Conservation (phyloP, 1,139 yeast species). For the Scheffersomyces stambukii region DNA sequence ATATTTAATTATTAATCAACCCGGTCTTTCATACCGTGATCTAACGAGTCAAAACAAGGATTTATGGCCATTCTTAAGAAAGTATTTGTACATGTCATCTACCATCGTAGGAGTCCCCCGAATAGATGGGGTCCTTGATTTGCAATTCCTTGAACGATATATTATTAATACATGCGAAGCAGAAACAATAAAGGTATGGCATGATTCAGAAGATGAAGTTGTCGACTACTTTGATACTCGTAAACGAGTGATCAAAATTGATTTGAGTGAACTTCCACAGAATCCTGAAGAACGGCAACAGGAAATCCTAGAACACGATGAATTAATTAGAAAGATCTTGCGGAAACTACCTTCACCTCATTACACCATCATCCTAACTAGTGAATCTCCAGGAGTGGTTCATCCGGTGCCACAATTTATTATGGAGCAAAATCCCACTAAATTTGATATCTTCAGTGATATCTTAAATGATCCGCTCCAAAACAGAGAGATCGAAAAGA, state of each 20-base stretch:
- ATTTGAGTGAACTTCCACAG: slow-evolving; percentile 48
- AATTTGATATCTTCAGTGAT: slow-evolving; percentile 42
- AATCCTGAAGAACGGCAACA: slow-evolving; percentile 4
- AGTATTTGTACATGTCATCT: slow-evolving; percentile 56
- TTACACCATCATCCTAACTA: slow-evolving; percentile 50
- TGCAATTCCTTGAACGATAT: slow-evolving; percentile 41
- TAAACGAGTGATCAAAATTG: slow-evolving; percentile 55
- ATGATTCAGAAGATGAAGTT: slow-evolving; percentile 42
- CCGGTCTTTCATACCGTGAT: slow-evolving; percentile 63
- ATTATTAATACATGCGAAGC: slow-evolving; percentile 48
- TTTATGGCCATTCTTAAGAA: slow-evolving; percentile 51
- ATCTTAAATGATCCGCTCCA: slow-evolving; percentile 45
- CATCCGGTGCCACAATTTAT: slow-evolving; percentile 31
- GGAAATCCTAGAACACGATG: slow-evolving; percentile 40
- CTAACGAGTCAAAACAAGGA: slow-evolving; percentile 36
- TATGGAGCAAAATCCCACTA: slow-evolving; percentile 25
- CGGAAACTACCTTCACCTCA: slow-evolving; percentile 70
- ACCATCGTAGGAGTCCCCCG: slow-evolving; percentile 62
- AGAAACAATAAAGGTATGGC: slow-evolving; percentile 31
- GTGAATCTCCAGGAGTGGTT: slow-evolving; percentile 15
- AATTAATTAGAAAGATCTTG: slow-evolving; percentile 44
- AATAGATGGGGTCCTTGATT: slow-evolving; percentile 41
- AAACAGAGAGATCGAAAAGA: slow-evolving; percentile 51
- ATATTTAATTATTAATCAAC: slow-evolving; percentile 63
- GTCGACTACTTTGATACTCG: slow-evolving; percentile 51